phyloP scores from a whole-genome alignment of 1,284 basidiomycete species.

The Ganoderma resinaceum region DNA sequence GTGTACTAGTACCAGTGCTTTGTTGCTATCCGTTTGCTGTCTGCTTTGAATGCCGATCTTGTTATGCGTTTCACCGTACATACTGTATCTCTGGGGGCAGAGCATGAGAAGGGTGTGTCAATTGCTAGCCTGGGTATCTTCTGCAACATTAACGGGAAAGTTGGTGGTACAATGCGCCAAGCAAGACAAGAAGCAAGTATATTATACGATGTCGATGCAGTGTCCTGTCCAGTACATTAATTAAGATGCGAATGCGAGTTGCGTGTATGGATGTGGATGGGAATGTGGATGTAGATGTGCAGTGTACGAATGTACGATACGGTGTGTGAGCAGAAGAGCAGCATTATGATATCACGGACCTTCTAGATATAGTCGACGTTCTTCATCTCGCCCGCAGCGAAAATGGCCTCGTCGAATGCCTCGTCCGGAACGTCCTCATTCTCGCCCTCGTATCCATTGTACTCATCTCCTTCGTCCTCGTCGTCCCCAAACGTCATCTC shows the following conservation, averaged over 20 bases:
- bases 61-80: background rate
- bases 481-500: conserved; percentile 63
- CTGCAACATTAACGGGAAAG: conserved; percentile 3
- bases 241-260: background rate
- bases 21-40: conserved; percentile 18
- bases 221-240: background rate
- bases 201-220: background rate
- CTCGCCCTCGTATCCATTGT: conserved; percentile 45
- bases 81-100: background rate
- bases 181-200: conserved; percentile 7
- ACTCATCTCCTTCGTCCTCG: conserved; percentile 50
- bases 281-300: background rate
- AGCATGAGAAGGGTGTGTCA: background rate
- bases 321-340: background rate
- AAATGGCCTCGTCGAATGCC: conserved; percentile 81
- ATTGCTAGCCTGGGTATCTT: conserved; percentile 3
- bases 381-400: conserved; percentile 86
- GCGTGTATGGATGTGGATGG: background rate
- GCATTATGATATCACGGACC: conserved; percentile 12
- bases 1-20: conserved; percentile 3
- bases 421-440: conserved; percentile 61
- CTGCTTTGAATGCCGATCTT: conserved; percentile 5
- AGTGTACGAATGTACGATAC: background rate
- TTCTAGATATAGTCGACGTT: conserved; percentile 76
- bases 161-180: conserved; percentile 2